These are phyloP conservation scores for Malus asiatica DNA, from an alignment of 306 rosid genomes.

Conservation along the genomic window DNA sequence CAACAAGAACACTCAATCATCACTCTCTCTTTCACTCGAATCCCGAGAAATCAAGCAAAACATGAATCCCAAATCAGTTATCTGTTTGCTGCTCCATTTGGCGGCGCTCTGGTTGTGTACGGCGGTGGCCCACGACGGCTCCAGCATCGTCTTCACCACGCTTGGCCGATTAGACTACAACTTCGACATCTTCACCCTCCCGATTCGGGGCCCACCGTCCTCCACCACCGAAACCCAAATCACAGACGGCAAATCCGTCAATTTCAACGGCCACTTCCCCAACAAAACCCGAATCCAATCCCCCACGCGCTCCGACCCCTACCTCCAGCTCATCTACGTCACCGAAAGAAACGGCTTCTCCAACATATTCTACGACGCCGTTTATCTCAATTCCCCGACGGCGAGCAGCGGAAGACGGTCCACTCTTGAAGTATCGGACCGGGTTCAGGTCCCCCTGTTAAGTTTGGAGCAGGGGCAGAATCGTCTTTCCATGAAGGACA, in stretches of 20 bases:
- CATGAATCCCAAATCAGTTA: not conserved
- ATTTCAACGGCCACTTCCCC: slow-evolving; percentile 78
- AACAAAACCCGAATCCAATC: slow-evolving; percentile 15
- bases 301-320: slow-evolving; percentile 9
- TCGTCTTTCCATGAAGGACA: slow-evolving; percentile 58
- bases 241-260: slow-evolving; percentile 72
- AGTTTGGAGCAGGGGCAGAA: not conserved
- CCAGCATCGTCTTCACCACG: slow-evolving; percentile 64
- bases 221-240: slow-evolving; percentile 32
- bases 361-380: slow-evolving; percentile 51
- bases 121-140: not conserved
- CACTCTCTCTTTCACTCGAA: not conserved
- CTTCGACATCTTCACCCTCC: slow-evolving; percentile 66
- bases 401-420: slow-evolving; percentile 23
- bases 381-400: slow-evolving; percentile 5
- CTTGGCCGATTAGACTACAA: slow-evolving; percentile 49
- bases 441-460: slow-evolving; percentile 60
- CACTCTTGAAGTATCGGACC: slow-evolving; percentile 27
- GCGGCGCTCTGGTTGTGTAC: not conserved
- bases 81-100: not conserved
- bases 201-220: slow-evolving; percentile 10
- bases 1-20: not conserved
- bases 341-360: slow-evolving; percentile 60
- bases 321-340: slow-evolving; percentile 53
- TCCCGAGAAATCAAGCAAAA: not conserved